Conservation (phyloP, 139 green algal genomes). For the Volvox reticuliferus region DNA sequence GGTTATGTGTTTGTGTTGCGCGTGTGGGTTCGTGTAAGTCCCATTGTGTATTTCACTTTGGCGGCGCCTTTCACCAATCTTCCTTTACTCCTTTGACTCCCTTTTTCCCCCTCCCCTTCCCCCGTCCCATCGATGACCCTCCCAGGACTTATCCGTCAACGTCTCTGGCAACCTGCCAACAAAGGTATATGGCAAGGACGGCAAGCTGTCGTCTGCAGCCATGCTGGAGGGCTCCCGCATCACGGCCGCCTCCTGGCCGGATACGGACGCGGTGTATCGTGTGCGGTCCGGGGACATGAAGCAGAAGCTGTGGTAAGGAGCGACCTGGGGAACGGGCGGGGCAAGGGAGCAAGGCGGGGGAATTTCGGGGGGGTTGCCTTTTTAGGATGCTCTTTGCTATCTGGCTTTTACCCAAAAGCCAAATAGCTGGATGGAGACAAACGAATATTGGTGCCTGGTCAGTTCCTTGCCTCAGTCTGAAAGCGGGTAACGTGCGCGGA, state of each 20-base stretch:
- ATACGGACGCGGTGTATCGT: slow-evolving; percentile 63
- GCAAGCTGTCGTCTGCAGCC: slow-evolving; percentile 13
- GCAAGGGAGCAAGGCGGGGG: background rate
- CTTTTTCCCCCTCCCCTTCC: background rate
- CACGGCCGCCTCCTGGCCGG: background rate
- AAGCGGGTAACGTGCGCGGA: too few relatives aligned
- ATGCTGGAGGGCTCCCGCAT: slow-evolving; percentile 48
- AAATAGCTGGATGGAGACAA: too few relatives aligned
- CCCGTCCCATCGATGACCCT: background rate
- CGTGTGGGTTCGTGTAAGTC: too few relatives aligned
- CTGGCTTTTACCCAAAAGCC: too few relatives aligned
- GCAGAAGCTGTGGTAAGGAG: slow-evolving; percentile 68
- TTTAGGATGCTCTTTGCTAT: too few relatives aligned
- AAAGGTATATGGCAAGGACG: slow-evolving; percentile 54
- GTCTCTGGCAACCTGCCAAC: background rate
- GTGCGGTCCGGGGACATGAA: slow-evolving; percentile 56
- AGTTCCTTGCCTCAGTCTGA: too few relatives aligned
- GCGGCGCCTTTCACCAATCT: background rate
- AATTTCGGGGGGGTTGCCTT: too few relatives aligned
- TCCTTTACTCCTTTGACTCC: background rate
- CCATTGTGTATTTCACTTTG: too few relatives aligned
- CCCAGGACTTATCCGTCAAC: slow-evolving; percentile 35
- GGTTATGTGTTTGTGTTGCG: too few relatives aligned
- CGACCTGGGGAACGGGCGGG: background rate
- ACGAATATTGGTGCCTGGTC: too few relatives aligned